Evolutionary conservation across 441 rosid species (phyloP).

Genomic region (Eruca vesicaria): DNA sequence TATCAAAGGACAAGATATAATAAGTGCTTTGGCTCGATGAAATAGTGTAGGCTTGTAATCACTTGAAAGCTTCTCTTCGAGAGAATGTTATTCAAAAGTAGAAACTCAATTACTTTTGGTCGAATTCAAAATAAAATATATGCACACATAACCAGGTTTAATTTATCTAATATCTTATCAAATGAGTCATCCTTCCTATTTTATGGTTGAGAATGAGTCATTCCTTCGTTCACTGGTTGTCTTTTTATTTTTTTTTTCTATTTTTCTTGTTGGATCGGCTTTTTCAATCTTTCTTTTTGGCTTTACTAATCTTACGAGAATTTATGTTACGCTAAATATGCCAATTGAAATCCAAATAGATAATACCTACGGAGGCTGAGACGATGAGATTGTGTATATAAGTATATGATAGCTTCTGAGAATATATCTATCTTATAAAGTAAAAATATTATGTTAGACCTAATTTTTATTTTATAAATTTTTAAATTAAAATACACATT

Average conservation of each 20-base stretch:
- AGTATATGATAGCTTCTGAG: neutral
- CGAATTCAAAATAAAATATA: neutral
- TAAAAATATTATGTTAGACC: too few relatives aligned
- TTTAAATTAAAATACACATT: too few relatives aligned
- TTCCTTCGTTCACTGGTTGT: slow-evolving; percentile 16
- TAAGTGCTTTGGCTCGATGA: too few relatives aligned
- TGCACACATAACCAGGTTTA: neutral
- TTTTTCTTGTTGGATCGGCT: neutral
- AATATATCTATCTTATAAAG: too few relatives aligned
- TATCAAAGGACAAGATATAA: neutral
- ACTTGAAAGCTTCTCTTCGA: neutral
- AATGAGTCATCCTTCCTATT: slow-evolving; percentile 6
- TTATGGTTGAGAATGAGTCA: slow-evolving; percentile 11
- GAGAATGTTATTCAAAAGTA: neutral
- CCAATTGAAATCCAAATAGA: neutral
- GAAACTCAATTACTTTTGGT: neutral
- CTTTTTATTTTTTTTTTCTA: neutral
- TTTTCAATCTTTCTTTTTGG: too few relatives aligned
- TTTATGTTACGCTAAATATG: too few relatives aligned
- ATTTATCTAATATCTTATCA: neutral
- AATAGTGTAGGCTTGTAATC: neutral
- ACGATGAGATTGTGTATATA: neutral
- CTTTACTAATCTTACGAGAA: neutral
- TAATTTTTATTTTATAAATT: too few relatives aligned
- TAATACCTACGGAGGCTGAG: neutral